Base-by-base conservation (phyloP, 2,329 filamentous ascomycete species). In the Verticillium isaacii region DNA sequence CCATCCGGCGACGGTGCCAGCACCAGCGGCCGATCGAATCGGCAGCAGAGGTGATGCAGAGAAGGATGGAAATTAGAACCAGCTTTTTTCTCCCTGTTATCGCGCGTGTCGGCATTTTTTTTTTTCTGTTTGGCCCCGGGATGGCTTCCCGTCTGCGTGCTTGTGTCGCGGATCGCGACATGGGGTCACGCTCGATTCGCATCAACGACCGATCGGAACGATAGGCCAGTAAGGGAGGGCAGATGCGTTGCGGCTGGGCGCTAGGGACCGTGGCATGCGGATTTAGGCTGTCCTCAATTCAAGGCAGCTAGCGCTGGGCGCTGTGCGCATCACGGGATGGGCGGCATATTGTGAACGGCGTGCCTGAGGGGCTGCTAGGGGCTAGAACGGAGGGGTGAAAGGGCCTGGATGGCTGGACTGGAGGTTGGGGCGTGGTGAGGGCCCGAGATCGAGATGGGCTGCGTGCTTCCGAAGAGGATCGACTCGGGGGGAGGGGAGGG, bases 251-350 rank as follows among this genome's bases (percentile, higher is more conserved):
- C 37, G 37, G 37, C 37, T 15, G 37, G 37, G 37, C 37, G 37
- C 37, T 41, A 41, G 37, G 41, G 19, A 50, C 41, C 25, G n/a
- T 25, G 41, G n/a, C 41, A 50, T n/a, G 41, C 41, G 41, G 19
- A 50, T 25, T 50, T 23, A 25, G 41, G 41, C 29, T 56, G 23
- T 56, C 34, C n/a, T 32, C 41, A 50, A 58, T 45, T 58, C 57
- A 58, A 58, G 57, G 57, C 57, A 58, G 37, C 57, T 58, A 58
- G 57, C 57, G 57, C 25, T 36, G 25, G 55, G 15, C 37, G 25
- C 41, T 9, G 41, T 23, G 41, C 41, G n/a, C 41, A 23, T 50
- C 41, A 50, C 41, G 41, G 41, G 17, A 23, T 50, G 41, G 41
- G 41, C 41, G 41, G 41, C 41, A 50, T 50, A n/a, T n/a, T 5